Base-by-base conservation (phyloP, 192 early-diverging fungal genomes). In the Tieghemiomyces parasiticus region DNA sequence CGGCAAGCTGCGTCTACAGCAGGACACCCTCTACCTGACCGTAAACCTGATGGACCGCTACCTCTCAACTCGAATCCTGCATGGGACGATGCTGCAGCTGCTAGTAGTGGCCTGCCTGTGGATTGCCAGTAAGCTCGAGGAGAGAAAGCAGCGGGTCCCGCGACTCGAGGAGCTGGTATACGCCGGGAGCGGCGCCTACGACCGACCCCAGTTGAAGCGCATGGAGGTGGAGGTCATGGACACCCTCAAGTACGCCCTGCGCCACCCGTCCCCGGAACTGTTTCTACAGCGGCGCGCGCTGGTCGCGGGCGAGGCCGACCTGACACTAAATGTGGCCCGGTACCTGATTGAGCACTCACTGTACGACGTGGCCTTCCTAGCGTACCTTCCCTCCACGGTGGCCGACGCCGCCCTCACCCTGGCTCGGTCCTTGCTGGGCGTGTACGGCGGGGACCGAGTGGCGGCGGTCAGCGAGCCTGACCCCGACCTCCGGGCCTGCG, bases 11-110 rank as follows among this genome's bases (percentile, higher is more conserved):
- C 51, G 48, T 35, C 65, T 69, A 42, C 61, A 64, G 30, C 63
- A 62, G 33, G 73, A 74, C 50, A 65, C 73, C 8, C 58, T 74
- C 12, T 74, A 71, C 35, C 20, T 74, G 53, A 63, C 73, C 49
- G 71, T 74, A 58, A 74, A 74, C 35, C 62, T 74, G 61, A 74
- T 71, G 65, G 72, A 74, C 58, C 65, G 72, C 0, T 74, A 70
- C 46, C 60, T 74, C 9, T 74, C 73, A 50, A 67, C 67, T 20
- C 63, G 66, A 2, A 65, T 67, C 28, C 70, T 71, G 13, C 65
- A 72, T 60, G 65, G 65, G 28, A 62, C 64, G 25, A 63, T 65
- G 19, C 63, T 68, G 49, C 70, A 72, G 16, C 63, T 72, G 4
- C 64, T 72, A 9, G 70, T 66, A 32, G 68, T 72, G 70, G 63